Evolutionary conservation across 768 basidiomycete genomes (phyloP).

Genomic region (Tricholoma sp.): DNA sequence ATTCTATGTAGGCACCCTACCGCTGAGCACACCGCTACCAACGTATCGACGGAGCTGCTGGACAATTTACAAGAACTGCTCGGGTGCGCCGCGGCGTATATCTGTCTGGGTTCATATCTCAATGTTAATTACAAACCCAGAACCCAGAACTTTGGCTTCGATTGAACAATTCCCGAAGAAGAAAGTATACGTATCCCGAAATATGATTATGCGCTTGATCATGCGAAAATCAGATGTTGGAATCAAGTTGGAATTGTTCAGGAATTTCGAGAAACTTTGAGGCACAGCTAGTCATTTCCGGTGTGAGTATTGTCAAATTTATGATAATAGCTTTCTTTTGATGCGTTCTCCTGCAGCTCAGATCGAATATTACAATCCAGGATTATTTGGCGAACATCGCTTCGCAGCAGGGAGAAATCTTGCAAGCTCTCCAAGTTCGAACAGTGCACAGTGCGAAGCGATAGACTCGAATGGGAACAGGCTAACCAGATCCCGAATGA

Average conservation of each 20-base stretch:
- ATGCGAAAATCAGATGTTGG: too few relatives aligned
- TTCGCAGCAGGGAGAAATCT: too few relatives aligned
- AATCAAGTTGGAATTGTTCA: too few relatives aligned
- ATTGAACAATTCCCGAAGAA: constrained; percentile 16
- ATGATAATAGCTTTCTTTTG: not conserved
- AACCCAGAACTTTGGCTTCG: too few relatives aligned
- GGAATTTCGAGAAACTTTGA: constrained; percentile 11
- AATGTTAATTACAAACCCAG: not conserved
- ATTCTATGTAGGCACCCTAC: constrained; percentile 14
- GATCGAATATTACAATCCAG: too few relatives aligned
- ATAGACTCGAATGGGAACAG: too few relatives aligned
- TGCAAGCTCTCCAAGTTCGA: too few relatives aligned
- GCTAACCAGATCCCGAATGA: too few relatives aligned
- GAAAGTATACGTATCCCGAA: too few relatives aligned
- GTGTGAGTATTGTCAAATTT: constrained; percentile 12
- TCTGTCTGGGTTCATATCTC: not conserved
- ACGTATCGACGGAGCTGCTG: constrained; percentile 4
- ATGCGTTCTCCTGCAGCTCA: not conserved
- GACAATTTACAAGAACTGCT: constrained; percentile 14
- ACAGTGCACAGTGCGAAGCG: too few relatives aligned
- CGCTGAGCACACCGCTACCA: constrained; percentile 7
- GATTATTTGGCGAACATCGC: too few relatives aligned
- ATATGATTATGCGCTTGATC: too few relatives aligned
- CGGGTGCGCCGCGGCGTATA: constrained; percentile 10
- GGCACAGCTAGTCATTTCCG: constrained; percentile 22